These are phyloP conservation scores for Opeltia flavorubescens DNA, from an alignment of 495 filamentous ascomycete species.

Conservation along the genomic window DNA sequence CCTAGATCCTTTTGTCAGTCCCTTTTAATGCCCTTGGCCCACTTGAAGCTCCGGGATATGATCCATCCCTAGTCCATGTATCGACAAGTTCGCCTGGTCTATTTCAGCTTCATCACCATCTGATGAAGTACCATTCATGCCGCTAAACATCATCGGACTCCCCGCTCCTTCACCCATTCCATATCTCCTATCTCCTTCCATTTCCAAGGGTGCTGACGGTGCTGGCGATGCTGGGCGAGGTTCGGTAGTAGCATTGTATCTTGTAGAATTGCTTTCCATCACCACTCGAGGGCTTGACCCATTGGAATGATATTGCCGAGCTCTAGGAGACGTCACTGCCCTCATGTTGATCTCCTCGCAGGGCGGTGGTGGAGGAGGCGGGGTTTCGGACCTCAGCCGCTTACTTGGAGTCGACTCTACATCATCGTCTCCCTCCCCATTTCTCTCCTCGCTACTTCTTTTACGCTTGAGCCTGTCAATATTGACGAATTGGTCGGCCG, in stretches of 20 bases:
- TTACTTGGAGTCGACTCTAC: constrained; percentile 21
- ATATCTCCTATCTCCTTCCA: background rate
- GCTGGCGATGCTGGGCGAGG: background rate
- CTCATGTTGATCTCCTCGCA: constrained; percentile 7
- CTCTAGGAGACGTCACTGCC: background rate
- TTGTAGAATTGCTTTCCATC: background rate
- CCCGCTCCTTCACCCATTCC: background rate
- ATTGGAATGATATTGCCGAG: background rate
- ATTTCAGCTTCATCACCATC: background rate
- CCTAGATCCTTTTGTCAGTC: background rate
- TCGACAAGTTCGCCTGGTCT: background rate
- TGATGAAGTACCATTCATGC: background rate
- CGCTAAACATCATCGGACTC: background rate
- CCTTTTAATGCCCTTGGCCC: background rate
- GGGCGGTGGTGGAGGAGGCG: constrained; percentile 32
- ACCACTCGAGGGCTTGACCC: background rate
- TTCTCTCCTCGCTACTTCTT: constrained; percentile 24
- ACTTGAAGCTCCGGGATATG: background rate
- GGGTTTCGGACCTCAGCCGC: constrained; percentile 20
- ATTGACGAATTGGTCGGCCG: constrained; percentile 17
- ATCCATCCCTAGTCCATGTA: background rate
- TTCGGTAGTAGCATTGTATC: background rate
- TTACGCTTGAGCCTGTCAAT: constrained; percentile 47
- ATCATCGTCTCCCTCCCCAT: constrained; percentile 16
- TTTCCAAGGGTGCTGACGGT: background rate